These are phyloP conservation scores for Coix lacrymajobi DNA, from an alignment of 176 grass and related monocot species.

Conservation along the genomic window DNA sequence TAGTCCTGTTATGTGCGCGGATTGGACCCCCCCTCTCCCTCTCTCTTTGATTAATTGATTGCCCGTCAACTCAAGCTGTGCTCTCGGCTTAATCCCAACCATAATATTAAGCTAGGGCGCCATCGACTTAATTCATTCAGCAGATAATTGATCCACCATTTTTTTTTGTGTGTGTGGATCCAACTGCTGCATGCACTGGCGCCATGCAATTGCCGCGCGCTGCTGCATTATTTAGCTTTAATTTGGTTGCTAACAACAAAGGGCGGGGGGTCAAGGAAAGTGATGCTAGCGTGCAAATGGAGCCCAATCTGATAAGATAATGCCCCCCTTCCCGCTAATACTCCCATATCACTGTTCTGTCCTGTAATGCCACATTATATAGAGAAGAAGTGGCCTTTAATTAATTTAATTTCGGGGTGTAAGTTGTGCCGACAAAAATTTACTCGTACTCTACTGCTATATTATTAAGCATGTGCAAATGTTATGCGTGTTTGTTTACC, in stretches of 20 bases:
- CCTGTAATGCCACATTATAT: neutral
- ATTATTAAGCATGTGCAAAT: neutral
- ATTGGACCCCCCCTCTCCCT: neutral
- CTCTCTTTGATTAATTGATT: conserved; percentile 29
- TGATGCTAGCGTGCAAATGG: conserved; percentile 37
- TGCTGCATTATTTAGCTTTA: conserved; percentile 33
- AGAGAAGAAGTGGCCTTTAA: neutral
- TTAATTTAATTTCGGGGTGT: neutral
- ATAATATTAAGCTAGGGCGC: conserved; percentile 34
- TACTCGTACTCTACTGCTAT: neutral
- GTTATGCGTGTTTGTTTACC: neutral
- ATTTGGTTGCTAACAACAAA: conserved; percentile 10
- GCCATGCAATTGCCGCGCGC: neutral
- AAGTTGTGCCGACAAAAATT: neutral
- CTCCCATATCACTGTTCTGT: neutral
- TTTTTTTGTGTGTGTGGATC: conserved; percentile 36
- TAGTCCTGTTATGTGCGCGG: conserved; percentile 16
- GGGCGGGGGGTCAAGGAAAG: conserved; percentile 25
- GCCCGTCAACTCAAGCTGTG: conserved; percentile 13
- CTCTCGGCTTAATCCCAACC: conserved; percentile 23
- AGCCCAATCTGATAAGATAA: conserved; percentile 13
- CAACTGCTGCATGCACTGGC: neutral
- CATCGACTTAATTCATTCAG: neutral
- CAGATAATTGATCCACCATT: neutral
- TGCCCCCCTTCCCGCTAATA: neutral